Conservation (phyloP, 768 basidiomycete species). For the Suillus lakei region DNA sequence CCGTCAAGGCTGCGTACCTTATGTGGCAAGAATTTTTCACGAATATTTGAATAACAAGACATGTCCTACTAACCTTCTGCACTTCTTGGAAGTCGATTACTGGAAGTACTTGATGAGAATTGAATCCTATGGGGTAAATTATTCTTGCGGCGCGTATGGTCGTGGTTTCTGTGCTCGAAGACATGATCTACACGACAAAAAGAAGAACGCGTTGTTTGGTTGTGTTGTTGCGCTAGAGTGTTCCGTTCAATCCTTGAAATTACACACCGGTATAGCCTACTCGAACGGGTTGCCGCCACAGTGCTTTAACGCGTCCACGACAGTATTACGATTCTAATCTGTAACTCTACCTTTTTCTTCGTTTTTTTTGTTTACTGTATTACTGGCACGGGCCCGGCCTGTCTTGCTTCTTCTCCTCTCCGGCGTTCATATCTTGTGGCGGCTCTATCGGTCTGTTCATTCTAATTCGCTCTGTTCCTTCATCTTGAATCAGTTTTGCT, state of each 20-base stretch:
- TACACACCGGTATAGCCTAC: slow-evolving; percentile 14
- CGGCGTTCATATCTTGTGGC: slow-evolving; percentile 5
- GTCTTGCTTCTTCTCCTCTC: slow-evolving; percentile 4
- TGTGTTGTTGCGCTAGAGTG: slow-evolving; percentile 19
- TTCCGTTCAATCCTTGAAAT: slow-evolving; percentile 9
- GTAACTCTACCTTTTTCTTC: slow-evolving; percentile 16
- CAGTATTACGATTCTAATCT: slow-evolving; percentile 27
- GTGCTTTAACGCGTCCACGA: slow-evolving; percentile 34
- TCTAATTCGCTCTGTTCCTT: slow-evolving; percentile 8
- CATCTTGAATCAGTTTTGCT: slow-evolving; percentile 14
- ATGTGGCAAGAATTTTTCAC: neutral
- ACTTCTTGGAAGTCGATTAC: slow-evolving; percentile 1
- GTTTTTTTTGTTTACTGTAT: slow-evolving; percentile 9
- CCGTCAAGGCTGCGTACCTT: neutral
- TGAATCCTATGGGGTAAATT: neutral
- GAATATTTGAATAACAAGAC: neutral
- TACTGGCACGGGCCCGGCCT: neutral
- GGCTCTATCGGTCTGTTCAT: slow-evolving; percentile 5
- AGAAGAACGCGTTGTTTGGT: slow-evolving; percentile 28
- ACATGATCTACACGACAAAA: neutral
- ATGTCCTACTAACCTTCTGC: neutral
- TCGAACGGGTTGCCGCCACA: slow-evolving; percentile 21
- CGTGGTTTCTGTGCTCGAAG: neutral
- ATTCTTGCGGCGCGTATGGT: neutral
- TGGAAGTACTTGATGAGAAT: neutral